A percentile compares a stretch with the other conserved stretches of the same genome.
phyloP scores from a whole-genome alignment of 2,329 filamentous ascomycete genomes.

The Ophiostoma populinum region DNA sequence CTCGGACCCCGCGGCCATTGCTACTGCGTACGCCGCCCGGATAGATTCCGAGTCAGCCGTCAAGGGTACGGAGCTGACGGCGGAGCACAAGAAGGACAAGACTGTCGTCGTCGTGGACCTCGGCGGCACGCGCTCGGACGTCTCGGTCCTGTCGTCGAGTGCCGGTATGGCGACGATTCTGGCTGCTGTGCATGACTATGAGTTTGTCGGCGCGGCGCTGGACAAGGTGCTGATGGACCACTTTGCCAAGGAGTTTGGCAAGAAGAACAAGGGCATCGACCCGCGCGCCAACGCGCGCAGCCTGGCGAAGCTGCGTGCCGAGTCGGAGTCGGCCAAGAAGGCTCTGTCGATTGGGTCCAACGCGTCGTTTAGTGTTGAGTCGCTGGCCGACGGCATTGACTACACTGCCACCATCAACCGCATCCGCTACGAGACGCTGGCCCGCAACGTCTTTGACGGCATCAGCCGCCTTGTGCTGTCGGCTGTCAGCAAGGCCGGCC shows the following conservation, averaged over 20 bases:
- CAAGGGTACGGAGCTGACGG: conserved; percentile 52
- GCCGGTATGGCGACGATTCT: conserved; percentile 94
- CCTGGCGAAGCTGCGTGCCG: conserved; percentile 80
- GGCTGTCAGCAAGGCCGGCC: conserved; percentile 75
- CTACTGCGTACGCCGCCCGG: conserved; percentile 81
- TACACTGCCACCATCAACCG: conserved; percentile 87
- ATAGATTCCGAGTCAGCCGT: conserved; percentile 72
- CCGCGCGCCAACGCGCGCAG: conserved; percentile 66
- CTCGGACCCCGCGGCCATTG: conserved; percentile 72
- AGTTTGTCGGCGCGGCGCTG: conserved; percentile 69
- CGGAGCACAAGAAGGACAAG: conserved; percentile 65
- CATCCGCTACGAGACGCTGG: conserved; percentile 78
- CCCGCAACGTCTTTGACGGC: conserved; percentile 69
- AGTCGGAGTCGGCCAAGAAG: conserved; percentile 84
- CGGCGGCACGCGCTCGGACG: conserved; percentile 82
- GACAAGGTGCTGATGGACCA: conserved; percentile 88
- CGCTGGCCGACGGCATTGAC: conserved; percentile 73
- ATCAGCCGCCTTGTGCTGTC: conserved; percentile 75
- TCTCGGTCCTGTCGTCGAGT: conserved; percentile 76
- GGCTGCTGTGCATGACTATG: conserved; percentile 88
- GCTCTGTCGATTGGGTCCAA: conserved; percentile 75
- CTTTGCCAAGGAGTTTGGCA: conserved; percentile 97
- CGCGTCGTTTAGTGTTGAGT: conserved; percentile 85
- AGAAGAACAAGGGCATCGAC: conserved; percentile 77
- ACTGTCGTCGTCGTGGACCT: conserved; percentile 81